Percentiles rank a stretch among this genome's conserved stretches.
Evolutionary conservation across 176 grass and related monocot species (phyloP).

Genomic region (Metroxylon sagu): DNA sequence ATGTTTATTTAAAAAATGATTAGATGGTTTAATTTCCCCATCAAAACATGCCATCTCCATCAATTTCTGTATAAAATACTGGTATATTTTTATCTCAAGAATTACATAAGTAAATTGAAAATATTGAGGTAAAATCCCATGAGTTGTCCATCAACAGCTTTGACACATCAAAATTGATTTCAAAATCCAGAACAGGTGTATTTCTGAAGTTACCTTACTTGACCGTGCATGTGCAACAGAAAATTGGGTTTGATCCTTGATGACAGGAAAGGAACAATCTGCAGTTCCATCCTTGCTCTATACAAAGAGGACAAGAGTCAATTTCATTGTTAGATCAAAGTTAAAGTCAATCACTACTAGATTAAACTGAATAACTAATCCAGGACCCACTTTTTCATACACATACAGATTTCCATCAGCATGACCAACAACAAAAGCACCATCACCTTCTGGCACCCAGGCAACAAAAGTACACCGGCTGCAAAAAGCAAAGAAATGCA

Average conservation of each 20-base stretch:
- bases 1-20: too few relatives aligned
- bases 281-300: constrained; percentile 90
- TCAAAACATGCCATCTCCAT: too few relatives aligned
- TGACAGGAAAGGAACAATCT: constrained; percentile 76
- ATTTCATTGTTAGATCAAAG: background rate
- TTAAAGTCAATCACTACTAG: background rate
- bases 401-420: constrained; percentile 86
- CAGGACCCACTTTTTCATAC: constrained; percentile 81
- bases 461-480: constrained; percentile 77
- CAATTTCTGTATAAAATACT: too few relatives aligned
- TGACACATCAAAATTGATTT: too few relatives aligned
- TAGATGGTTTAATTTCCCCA: too few relatives aligned
- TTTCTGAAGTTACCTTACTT: constrained; percentile 50
- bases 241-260: constrained; percentile 76
- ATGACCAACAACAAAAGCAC: constrained; percentile 85
- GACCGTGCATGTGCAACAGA: constrained; percentile 86
- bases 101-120: too few relatives aligned
- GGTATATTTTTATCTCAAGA: too few relatives aligned
- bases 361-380: too few relatives aligned
- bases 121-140: too few relatives aligned
- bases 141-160: too few relatives aligned
- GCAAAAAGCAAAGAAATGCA: constrained; percentile 25
- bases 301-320: constrained; percentile 13
- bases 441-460: constrained; percentile 71
- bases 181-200: too few relatives aligned